phyloP scores from a whole-genome alignment of 2,329 filamentous ascomycete genomes.

The Raffaelea deltoideospora region DNA sequence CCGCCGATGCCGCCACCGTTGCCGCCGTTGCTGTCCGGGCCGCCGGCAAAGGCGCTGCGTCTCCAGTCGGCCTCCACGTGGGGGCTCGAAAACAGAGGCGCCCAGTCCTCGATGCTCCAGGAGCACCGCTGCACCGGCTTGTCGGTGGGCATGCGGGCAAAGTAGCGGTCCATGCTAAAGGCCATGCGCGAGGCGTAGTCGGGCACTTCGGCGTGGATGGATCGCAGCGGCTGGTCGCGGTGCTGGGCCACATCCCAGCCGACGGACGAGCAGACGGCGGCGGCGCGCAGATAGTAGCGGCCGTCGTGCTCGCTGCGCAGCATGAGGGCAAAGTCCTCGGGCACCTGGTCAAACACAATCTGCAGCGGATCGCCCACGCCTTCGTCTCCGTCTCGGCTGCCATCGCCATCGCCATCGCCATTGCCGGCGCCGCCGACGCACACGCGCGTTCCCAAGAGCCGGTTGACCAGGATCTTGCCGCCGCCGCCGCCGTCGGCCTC shows the following conservation, averaged over 20 bases:
- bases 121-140: constrained; percentile 71
- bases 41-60: no score
- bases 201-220: constrained; percentile 61
- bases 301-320: constrained; percentile 57
- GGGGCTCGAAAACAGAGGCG: constrained; percentile 43
- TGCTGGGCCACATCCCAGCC: constrained; percentile 69
- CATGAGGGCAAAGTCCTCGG: constrained; percentile 72
- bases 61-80: no score
- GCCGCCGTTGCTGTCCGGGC: background rate
- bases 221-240: constrained; percentile 52
- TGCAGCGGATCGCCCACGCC: constrained; percentile 43
- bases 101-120: constrained; percentile 66
- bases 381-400: no score
- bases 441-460: constrained; percentile 49
- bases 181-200: constrained; percentile 82
- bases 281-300: constrained; percentile 59
- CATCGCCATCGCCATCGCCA: no score
- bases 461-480: constrained; percentile 51
- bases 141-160: constrained; percentile 49
- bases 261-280: constrained; percentile 61
- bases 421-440: constrained; percentile 38
- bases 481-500: constrained; percentile 13
- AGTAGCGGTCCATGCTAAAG: constrained; percentile 71
- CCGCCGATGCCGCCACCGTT: no score
- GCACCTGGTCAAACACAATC: constrained; percentile 61